These are phyloP conservation scores for Medicago truncatula DNA, from an alignment of 306 rosid genomes.

Conservation along the genomic window DNA sequence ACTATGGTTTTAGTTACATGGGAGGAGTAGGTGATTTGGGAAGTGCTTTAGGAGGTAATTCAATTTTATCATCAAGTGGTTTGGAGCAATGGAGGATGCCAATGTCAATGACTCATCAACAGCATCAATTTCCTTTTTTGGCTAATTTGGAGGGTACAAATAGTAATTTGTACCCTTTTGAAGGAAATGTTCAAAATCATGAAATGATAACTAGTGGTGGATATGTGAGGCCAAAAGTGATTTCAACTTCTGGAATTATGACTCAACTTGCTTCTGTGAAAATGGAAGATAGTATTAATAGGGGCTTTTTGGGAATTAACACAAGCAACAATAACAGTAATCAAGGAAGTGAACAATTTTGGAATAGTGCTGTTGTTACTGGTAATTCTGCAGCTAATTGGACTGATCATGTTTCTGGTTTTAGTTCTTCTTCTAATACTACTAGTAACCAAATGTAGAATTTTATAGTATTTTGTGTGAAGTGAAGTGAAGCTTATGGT, in stretches of 20 bases:
- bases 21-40: constrained; percentile 59
- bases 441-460: constrained; percentile 55
- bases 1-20: constrained; percentile 51
- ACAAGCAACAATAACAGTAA: constrained; percentile 5
- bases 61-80: constrained; percentile 28
- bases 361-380: constrained; percentile 48
- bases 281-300: constrained; percentile 58
- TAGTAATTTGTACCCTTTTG: constrained; percentile 53
- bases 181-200: constrained; percentile 26
- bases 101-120: constrained; percentile 35
- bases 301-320: constrained; percentile 53
- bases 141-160: constrained; percentile 57
- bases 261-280: constrained; percentile 60
- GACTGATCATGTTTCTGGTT: constrained; percentile 63
- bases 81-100: constrained; percentile 66
- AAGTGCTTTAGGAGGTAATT: constrained; percentile 36
- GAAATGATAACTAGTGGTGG: constrained; percentile 18
- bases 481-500: neutral
- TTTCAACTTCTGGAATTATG: constrained; percentile 43
- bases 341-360: constrained; percentile 56
- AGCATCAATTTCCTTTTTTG: constrained; percentile 65
- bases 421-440: constrained; percentile 62
- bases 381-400: constrained; percentile 48
- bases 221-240: constrained; percentile 46
- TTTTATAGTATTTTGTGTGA: neutral